A percentile compares a stretch with the other conserved stretches of the same genome.
phyloP scores from a whole-genome alignment of 2,329 filamentous ascomycete species.

The Rutstroemia sydowiana region DNA sequence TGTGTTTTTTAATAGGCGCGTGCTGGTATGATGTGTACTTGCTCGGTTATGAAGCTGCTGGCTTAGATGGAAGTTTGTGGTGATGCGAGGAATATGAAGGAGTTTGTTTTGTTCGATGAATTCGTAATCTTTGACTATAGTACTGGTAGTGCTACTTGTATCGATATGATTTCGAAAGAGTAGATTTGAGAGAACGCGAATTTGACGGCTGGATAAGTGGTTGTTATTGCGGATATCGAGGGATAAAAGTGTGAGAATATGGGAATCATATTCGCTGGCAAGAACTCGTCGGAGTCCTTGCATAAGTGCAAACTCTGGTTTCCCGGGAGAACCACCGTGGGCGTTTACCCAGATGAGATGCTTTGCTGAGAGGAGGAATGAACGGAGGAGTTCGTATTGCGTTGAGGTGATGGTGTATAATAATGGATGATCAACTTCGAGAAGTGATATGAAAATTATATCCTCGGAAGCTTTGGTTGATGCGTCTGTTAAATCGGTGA shows the following conservation, averaged over 20 bases:
- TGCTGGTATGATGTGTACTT: background rate
- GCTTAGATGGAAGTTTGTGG: background rate
- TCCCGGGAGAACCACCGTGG: conserved; percentile 32
- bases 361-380: background rate
- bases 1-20: background rate
- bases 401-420: background rate
- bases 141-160: background rate
- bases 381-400: background rate
- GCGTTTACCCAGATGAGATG: conserved; percentile 43
- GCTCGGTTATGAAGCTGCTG: background rate
- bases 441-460: background rate
- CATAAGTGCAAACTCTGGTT: background rate
- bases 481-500: background rate
- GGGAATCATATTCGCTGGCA: background rate
- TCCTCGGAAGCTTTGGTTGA: background rate
- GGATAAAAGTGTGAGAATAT: background rate
- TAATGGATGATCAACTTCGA: conserved; percentile 1
- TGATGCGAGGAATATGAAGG: background rate
- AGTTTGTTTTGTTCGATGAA: background rate
- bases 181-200: background rate
- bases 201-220: background rate
- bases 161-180: background rate
- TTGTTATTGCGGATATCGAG: background rate
- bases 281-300: conserved; percentile 1
- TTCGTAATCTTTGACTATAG: background rate